These are phyloP conservation scores for Adiantum capillusveneris DNA, from an alignment of 75 land plant species.

Conservation along the genomic window DNA sequence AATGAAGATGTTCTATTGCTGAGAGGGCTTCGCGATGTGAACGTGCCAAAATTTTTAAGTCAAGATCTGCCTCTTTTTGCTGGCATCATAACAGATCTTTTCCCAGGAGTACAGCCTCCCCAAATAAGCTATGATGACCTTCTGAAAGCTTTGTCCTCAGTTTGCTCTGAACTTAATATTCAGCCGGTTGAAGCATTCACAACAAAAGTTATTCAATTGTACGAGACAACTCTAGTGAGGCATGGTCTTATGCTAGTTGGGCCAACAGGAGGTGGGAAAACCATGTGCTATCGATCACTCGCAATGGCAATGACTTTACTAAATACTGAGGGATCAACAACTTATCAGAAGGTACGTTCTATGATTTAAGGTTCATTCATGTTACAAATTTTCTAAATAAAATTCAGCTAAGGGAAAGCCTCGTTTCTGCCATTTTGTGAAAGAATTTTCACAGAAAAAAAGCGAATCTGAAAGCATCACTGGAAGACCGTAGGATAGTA, in stretches of 20 bases:
- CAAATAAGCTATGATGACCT: slow-evolving; percentile 34
- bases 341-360: slow-evolving; percentile 28
- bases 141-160: slow-evolving; percentile 18
- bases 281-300: slow-evolving; percentile 28
- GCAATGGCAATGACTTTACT: slow-evolving; percentile 33
- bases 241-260: slow-evolving; percentile 43
- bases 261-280: slow-evolving; percentile 39
- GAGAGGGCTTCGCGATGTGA: slow-evolving; percentile 28
- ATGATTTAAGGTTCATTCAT: too few species aligned
- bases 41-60: slow-evolving; percentile 34
- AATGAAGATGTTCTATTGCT: slow-evolving; percentile 32
- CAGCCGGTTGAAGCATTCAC: slow-evolving; percentile 28
- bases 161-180: slow-evolving; percentile 16
- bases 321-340: slow-evolving; percentile 21
- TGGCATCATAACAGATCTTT: slow-evolving; percentile 36
- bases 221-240: slow-evolving; percentile 36
- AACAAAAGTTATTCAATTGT: slow-evolving; percentile 30
- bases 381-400: too few species aligned
- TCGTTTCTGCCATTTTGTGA: too few species aligned
- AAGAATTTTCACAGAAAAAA: too few species aligned
- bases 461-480: too few species aligned
- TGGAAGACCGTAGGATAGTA: too few species aligned
- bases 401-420: too few species aligned
- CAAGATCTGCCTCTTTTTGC: slow-evolving; percentile 37
- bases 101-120: slow-evolving; percentile 38